phyloP scores from a whole-genome alignment of 192 early-diverging fungal genomes.

The Dissophora globulifera region DNA sequence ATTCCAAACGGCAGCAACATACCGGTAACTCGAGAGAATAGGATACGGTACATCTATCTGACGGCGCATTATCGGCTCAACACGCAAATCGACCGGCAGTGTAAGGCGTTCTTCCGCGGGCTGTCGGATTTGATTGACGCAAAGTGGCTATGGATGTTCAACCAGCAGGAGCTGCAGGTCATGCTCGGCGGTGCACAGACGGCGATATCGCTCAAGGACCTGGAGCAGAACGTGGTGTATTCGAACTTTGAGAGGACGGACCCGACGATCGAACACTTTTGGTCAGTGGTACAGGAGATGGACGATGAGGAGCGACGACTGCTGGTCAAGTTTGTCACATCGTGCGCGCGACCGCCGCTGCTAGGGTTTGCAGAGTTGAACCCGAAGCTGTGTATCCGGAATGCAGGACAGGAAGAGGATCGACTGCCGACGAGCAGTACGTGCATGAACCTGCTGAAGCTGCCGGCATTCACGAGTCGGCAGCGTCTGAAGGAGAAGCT shows the following conservation, averaged over 20 bases:
- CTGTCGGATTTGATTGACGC: slow-evolving; percentile 87
- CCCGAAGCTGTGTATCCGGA: slow-evolving; percentile 78
- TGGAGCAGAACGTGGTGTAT: slow-evolving; percentile 79
- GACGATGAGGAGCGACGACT: slow-evolving; percentile 60
- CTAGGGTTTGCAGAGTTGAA: slow-evolving; percentile 86
- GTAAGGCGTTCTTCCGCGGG: slow-evolving; percentile 86
- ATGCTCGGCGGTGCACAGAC: slow-evolving; percentile 84
- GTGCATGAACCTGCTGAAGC: slow-evolving; percentile 91
- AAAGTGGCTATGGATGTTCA: slow-evolving; percentile 93
- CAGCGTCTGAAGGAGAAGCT: slow-evolving; percentile 78
- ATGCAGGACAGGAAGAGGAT: slow-evolving; percentile 72
- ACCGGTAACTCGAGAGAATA: slow-evolving; percentile 87
- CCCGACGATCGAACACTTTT: slow-evolving; percentile 80
- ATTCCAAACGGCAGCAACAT: slow-evolving; percentile 80
- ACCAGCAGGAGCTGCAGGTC: slow-evolving; percentile 90
- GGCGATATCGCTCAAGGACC: slow-evolving; percentile 82
- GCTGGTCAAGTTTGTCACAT: slow-evolving; percentile 90
- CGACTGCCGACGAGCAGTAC: slow-evolving; percentile 85
- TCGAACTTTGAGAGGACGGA: slow-evolving; percentile 76
- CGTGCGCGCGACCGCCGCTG: slow-evolving; percentile 89
- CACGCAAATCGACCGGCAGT: slow-evolving; percentile 78
- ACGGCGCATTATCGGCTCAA: slow-evolving; percentile 92
- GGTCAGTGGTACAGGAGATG: slow-evolving; percentile 59
- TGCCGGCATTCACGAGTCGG: slow-evolving; percentile 79
- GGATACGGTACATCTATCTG: slow-evolving; percentile 87